Conservation (phyloP, 106 monocot species). For the Dendrobium officinale region DNA sequence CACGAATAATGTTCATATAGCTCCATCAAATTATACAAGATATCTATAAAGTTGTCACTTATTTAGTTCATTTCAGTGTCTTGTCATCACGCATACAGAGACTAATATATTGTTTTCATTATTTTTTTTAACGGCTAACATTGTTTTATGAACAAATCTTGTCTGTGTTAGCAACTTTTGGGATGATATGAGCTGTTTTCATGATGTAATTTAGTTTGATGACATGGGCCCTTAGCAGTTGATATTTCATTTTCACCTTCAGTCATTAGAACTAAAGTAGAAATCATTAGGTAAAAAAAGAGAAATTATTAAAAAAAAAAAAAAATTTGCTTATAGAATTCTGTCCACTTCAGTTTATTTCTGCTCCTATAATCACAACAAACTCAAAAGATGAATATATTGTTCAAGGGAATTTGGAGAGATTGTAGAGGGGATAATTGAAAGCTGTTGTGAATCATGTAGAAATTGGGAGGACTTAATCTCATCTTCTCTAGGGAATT, state of each 20-base stretch:
- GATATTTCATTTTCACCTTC: too few relatives aligned
- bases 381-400: too few relatives aligned
- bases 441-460: too few relatives aligned
- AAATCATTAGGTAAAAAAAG: too few relatives aligned
- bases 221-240: background rate
- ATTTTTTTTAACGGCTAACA: background rate
- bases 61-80: background rate
- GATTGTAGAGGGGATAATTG: too few relatives aligned
- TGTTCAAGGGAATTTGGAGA: too few relatives aligned
- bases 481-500: too few relatives aligned
- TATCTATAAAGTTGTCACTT: background rate
- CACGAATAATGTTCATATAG: constrained; percentile 6
- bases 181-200: background rate
- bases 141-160: background rate
- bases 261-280: too few relatives aligned
- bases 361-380: too few relatives aligned
- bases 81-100: background rate
- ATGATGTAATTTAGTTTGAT: background rate
- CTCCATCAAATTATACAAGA: background rate
- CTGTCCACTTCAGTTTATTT: too few relatives aligned
- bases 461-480: too few relatives aligned
- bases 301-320: background rate
- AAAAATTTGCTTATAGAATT: too few relatives aligned
- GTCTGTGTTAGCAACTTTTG: background rate
- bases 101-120: background rate